A percentile compares a stretch with the other conserved stretches of the same genome.
Conservation (phyloP, 805 yeast species). For the Candida fluviatilis region DNA sequence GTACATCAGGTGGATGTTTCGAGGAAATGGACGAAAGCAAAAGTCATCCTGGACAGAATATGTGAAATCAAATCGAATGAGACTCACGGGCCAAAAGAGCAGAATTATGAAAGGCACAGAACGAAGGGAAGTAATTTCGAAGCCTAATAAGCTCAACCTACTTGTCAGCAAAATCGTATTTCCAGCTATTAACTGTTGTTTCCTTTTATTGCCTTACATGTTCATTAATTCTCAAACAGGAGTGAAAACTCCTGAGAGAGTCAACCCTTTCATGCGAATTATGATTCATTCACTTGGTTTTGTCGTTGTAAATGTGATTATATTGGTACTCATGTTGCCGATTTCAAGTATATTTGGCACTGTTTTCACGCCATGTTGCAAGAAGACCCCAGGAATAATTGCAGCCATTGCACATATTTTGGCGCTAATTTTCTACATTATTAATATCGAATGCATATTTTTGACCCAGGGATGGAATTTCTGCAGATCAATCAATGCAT, state of each 20-base stretch:
- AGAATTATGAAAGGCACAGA: not conserved
- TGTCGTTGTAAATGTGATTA: slow-evolving; percentile 32
- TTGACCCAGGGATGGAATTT: slow-evolving; percentile 41
- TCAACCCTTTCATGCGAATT: slow-evolving; percentile 57
- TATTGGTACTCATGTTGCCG: slow-evolving; percentile 28
- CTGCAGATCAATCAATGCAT: slow-evolving; percentile 34
- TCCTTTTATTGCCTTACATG: slow-evolving; percentile 58
- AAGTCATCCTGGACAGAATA: slow-evolving; percentile 76
- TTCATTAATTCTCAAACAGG: slow-evolving; percentile 89
- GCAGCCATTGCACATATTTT: slow-evolving; percentile 39
- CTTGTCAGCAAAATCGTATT: slow-evolving; percentile 14
- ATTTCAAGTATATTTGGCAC: slow-evolving; percentile 38
- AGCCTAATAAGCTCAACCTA: slow-evolving; percentile 12
- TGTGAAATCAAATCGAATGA: slow-evolving; percentile 29
- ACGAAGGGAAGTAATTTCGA: not conserved
- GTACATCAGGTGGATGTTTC: slow-evolving; percentile 65
- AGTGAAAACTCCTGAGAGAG: slow-evolving; percentile 40
- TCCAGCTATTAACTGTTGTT: slow-evolving; percentile 12
- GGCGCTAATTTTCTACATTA: slow-evolving; percentile 29
- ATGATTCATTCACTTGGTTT: slow-evolving; percentile 51
- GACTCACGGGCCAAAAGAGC: slow-evolving; percentile 18
- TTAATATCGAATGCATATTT: slow-evolving; percentile 33
- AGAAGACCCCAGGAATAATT: slow-evolving; percentile 28
- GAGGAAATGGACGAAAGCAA: slow-evolving; percentile 70
- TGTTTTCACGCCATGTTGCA: slow-evolving; percentile 26